Evolutionary conservation across 2,329 filamentous ascomycete genomes (phyloP).

Genomic region (Phyllosticta citribraziliensis): DNA sequence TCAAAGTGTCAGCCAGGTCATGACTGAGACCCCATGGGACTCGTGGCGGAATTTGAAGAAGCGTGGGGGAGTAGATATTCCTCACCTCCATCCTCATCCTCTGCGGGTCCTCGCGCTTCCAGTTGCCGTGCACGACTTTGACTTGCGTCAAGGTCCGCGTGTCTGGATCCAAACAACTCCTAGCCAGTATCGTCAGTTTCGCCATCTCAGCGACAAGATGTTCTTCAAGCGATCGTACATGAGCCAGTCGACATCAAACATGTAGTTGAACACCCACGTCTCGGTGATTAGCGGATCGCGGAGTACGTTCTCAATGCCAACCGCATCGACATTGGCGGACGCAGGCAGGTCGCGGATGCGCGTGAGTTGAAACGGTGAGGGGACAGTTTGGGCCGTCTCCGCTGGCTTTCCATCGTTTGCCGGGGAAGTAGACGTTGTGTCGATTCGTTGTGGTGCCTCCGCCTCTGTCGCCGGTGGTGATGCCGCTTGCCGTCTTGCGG

Average conservation of each 20-base stretch:
- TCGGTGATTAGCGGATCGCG: constrained; percentile 64
- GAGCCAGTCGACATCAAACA: constrained; percentile 54
- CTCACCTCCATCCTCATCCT: constrained; percentile 49
- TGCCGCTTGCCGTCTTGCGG: background rate
- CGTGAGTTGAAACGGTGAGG: constrained; percentile 64
- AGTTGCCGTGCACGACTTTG: constrained; percentile 54
- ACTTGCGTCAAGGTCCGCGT: constrained; percentile 43
- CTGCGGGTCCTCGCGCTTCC: constrained; percentile 57
- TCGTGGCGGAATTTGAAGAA: constrained; percentile 2
- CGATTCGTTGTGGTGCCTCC: background rate
- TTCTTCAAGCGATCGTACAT: constrained; percentile 32
- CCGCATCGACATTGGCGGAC: constrained; percentile 53
- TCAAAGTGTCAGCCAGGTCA: background rate
- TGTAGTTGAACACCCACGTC: constrained; percentile 61
- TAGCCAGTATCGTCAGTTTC: constrained; percentile 18
- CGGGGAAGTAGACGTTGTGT: background rate
- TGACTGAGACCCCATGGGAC: background rate
- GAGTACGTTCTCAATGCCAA: constrained; percentile 58
- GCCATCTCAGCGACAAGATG: background rate
- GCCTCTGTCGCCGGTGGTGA: background rate
- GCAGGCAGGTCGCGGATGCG: constrained; percentile 54
- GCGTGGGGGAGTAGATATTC: background rate
- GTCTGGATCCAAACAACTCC: constrained; percentile 46
- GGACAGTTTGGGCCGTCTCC: constrained; percentile 18
- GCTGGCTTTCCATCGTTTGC: background rate